Conservation (phyloP, 257 asterid species). For the Solanum habrochaites region DNA sequence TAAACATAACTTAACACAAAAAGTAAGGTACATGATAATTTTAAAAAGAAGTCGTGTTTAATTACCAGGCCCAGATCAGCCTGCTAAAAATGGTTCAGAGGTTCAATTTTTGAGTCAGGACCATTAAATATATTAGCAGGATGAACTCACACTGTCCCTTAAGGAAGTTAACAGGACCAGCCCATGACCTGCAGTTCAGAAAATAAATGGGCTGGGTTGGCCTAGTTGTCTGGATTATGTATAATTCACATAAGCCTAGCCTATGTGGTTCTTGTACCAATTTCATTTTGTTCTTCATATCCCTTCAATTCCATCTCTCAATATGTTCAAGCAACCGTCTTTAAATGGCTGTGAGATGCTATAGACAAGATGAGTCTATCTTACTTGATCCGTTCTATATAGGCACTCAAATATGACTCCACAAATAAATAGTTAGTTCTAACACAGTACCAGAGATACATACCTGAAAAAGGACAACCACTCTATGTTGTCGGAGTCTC, state of each 20-base stretch:
- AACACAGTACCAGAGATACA: neutral
- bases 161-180: neutral
- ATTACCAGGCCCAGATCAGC: neutral
- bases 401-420: neutral
- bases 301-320: neutral
- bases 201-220: neutral
- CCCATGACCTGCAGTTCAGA: neutral
- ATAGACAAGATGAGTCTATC: neutral
- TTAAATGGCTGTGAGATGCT: neutral
- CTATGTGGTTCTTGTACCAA: neutral
- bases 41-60: neutral
- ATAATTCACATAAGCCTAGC: neutral
- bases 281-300: neutral
- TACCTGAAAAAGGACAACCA: slow-evolving; percentile 81
- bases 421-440: neutral
- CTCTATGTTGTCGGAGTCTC: slow-evolving; percentile 38
- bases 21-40: neutral
- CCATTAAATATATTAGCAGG: neutral
- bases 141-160: neutral
- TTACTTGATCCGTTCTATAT: neutral
- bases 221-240: neutral
- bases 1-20: neutral
- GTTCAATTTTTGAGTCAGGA: neutral
- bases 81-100: neutral
- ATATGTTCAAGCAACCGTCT: neutral